Conservation (phyloP, 2,329 filamentous ascomycete genomes). For the Pseudogymnoascus pannorum region DNA sequence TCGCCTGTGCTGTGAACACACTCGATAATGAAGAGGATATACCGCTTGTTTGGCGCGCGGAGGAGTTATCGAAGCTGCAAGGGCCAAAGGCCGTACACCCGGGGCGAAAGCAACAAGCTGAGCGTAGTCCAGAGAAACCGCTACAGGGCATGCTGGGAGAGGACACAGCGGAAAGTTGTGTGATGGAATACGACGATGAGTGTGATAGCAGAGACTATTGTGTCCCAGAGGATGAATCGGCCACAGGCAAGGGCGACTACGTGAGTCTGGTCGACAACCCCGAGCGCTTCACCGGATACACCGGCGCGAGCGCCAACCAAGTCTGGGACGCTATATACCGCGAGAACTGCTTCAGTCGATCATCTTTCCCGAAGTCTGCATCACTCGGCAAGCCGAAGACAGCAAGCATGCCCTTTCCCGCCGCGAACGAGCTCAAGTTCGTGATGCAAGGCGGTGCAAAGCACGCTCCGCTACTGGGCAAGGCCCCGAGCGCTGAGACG, state of each 20-base stretch:
- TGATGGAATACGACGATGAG: constrained; percentile 95
- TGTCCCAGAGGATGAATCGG: constrained; percentile 87
- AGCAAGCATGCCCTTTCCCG: constrained; percentile 36
- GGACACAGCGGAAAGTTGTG: constrained; percentile 86
- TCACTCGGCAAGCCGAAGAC: constrained; percentile 39
- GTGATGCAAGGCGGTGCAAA: constrained; percentile 53
- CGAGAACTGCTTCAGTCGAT: constrained; percentile 86
- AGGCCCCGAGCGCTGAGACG: constrained; percentile 52
- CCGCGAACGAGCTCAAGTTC: constrained; percentile 53
- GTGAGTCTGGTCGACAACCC: constrained; percentile 91
- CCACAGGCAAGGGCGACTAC: constrained; percentile 84
- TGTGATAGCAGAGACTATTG: constrained; percentile 97
- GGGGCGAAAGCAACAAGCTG: constrained; percentile 62
- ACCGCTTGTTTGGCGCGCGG: constrained; percentile 81
- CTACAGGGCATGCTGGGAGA: constrained; percentile 78
- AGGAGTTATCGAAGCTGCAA: constrained; percentile 85
- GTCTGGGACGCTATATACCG: constrained; percentile 97
- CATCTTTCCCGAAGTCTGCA: constrained; percentile 54
- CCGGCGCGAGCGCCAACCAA: constrained; percentile 74
- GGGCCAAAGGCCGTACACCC: constrained; percentile 89
- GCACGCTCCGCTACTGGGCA: constrained; percentile 38
- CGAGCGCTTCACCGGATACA: constrained; percentile 91
- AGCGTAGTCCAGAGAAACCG: constrained; percentile 61
- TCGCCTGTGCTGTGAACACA: constrained; percentile 91
- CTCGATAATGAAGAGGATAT: constrained; percentile 94